phyloP scores from a whole-genome alignment of 2,329 filamentous ascomycete genomes.

The Claviceps capensis region DNA sequence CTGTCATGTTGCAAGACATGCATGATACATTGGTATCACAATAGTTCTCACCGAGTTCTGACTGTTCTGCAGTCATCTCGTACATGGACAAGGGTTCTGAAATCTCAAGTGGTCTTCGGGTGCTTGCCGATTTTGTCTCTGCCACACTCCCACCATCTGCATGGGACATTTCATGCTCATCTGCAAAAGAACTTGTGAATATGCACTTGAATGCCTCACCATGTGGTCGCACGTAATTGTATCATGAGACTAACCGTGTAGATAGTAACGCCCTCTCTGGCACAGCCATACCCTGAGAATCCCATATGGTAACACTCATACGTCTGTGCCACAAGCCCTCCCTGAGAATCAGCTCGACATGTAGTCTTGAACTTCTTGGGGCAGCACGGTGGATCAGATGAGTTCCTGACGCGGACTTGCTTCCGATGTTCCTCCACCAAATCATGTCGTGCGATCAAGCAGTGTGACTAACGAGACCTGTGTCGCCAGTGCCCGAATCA shows the following conservation, averaged over 20 bases:
- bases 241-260: too few relatives aligned
- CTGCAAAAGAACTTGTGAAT: neutral
- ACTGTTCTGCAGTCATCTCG: neutral
- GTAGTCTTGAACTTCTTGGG: too few relatives aligned
- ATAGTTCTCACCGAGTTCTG: neutral
- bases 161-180: neutral
- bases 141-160: too few relatives aligned
- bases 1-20: neutral
- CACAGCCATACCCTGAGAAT: neutral
- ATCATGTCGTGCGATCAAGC: neutral
- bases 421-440: neutral
- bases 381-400: neutral
- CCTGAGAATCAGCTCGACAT: neutral
- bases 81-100: neutral
- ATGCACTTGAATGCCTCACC: neutral
- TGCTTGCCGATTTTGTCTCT: neutral
- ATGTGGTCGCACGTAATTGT: too few relatives aligned
- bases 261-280: too few relatives aligned
- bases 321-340: neutral
- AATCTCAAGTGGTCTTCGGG: neutral
- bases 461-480: neutral
- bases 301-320: neutral
- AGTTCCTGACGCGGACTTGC: neutral
- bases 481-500: neutral
- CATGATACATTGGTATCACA: neutral